A percentile compares a stretch with the other conserved stretches of the same genome.
phyloP scores from a whole-genome alignment of 2,329 filamentous ascomycete genomes.

The Blastomyces parvus region DNA sequence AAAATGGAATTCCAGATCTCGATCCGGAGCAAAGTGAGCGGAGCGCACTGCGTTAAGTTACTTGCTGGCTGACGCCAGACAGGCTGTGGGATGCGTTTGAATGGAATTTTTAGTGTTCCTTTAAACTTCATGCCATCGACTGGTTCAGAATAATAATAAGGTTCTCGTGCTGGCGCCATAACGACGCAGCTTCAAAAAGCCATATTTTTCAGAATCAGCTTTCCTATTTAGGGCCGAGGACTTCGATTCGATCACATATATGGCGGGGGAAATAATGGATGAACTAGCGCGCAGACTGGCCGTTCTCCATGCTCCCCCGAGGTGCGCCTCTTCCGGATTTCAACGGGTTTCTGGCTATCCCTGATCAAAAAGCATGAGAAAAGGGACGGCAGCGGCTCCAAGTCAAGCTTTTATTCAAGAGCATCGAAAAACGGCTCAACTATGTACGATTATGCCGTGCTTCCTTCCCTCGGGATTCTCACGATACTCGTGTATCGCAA shows the following conservation, averaged over 20 bases:
- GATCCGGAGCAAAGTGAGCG: background rate
- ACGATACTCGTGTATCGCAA: background rate
- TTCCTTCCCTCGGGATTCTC: background rate
- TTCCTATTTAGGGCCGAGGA: background rate
- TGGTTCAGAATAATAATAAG: conserved; percentile 1
- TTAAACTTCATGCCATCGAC: background rate
- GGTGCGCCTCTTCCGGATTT: background rate
- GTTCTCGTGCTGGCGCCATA: background rate
- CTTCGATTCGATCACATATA: background rate
- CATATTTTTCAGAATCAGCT: background rate
- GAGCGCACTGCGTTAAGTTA: background rate
- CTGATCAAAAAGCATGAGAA: background rate
- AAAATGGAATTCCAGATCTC: background rate
- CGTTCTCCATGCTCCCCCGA: background rate
- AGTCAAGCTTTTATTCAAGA: background rate
- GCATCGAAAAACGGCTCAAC: conserved; percentile 1
- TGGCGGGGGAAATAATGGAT: background rate
- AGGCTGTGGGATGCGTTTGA: background rate
- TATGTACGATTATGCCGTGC: background rate
- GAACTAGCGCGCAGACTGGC: background rate
- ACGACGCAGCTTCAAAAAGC: background rate
- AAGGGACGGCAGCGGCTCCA: background rate
- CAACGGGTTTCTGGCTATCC: background rate
- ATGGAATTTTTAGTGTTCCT: background rate
- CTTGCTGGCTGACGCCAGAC: background rate